A percentile compares a stretch with the other conserved stretches of the same genome.
Evolutionary conservation across 177 flowering plant genomes (phyloP).

Genomic region (Vitis hybrid): DNA sequence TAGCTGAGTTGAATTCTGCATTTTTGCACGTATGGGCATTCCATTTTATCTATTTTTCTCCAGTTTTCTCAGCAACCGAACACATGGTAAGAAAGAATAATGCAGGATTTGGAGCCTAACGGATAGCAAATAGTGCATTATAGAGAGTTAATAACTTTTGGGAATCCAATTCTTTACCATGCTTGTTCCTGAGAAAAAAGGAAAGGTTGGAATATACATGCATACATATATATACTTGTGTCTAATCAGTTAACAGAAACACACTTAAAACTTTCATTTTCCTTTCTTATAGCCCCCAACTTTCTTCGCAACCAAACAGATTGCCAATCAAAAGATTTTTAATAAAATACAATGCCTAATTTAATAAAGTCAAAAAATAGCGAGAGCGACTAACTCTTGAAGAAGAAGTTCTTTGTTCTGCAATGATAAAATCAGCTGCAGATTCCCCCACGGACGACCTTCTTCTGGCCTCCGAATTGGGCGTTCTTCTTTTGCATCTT

Average conservation of each 20-base stretch:
- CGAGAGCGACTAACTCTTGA: constrained; percentile 39
- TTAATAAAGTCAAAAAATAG: not conserved
- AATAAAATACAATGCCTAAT: not conserved
- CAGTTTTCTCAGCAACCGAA: not conserved
- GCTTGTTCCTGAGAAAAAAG: not conserved
- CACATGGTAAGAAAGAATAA: not conserved
- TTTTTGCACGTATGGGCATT: not conserved
- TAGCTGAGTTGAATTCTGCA: not conserved
- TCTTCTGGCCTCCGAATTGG: constrained; percentile 1
- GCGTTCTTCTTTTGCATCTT: constrained; percentile 2
- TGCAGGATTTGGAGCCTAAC: not conserved
- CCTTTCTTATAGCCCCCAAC: not conserved
- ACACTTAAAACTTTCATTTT: not conserved
- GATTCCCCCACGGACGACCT: constrained; percentile 52
- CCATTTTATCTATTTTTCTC: not conserved
- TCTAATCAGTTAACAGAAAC: not conserved
- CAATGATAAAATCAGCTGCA: constrained; percentile 51
- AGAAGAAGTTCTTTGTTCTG: constrained; percentile 39
- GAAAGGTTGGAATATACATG: not conserved
- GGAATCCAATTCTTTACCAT: not conserved
- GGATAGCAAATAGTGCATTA: not conserved
- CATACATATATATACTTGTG: not conserved
- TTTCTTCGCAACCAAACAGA: constrained; percentile 2
- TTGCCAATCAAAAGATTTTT: not conserved
- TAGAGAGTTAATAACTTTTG: not conserved